Evolutionary conservation across 2,329 filamentous ascomycete genomes (phyloP).

Genomic region (Camillea tinctor): DNA sequence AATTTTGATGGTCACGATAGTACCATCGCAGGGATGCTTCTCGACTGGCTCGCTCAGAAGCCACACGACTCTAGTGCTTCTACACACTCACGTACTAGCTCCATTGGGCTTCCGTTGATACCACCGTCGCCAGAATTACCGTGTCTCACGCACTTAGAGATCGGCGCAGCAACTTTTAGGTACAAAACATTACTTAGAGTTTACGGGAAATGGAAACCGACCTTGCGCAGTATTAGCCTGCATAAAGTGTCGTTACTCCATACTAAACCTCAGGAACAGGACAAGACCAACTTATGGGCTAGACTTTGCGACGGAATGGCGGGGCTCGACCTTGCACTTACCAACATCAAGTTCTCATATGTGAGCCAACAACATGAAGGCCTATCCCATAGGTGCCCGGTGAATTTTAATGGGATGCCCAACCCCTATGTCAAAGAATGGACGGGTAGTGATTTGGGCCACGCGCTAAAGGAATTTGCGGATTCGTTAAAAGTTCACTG

Average conservation of each 20-base stretch:
- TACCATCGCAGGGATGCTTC: conserved; percentile 27
- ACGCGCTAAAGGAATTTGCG: conserved; percentile 34
- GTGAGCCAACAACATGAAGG: conserved; percentile 20
- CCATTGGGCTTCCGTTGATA: conserved; percentile 7
- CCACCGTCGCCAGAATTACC: conserved; percentile 31
- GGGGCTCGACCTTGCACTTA: conserved; percentile 33
- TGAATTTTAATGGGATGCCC: background rate
- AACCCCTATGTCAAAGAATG: conserved; percentile 4
- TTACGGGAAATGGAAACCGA: conserved; percentile 42
- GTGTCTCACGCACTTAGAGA: conserved; percentile 41
- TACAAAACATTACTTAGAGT: conserved; percentile 34
- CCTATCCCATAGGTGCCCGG: background rate
- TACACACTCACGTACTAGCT: background rate
- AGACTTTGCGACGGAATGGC: conserved; percentile 38
- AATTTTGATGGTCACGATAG: conserved; percentile 39
- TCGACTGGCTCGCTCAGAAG: conserved; percentile 39
- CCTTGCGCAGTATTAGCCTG: conserved; percentile 44
- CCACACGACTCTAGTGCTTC: background rate
- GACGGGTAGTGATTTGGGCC: conserved; percentile 36
- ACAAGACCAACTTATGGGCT: conserved; percentile 38
- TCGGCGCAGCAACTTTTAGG: conserved; percentile 39
- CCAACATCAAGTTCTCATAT: conserved; percentile 32
- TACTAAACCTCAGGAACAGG: background rate
- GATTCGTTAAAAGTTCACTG: conserved; percentile 10
- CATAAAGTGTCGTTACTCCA: conserved; percentile 39